phyloP scores from a whole-genome alignment of 73 alveolate genomes.

The Tetrahymena elliotti region DNA sequence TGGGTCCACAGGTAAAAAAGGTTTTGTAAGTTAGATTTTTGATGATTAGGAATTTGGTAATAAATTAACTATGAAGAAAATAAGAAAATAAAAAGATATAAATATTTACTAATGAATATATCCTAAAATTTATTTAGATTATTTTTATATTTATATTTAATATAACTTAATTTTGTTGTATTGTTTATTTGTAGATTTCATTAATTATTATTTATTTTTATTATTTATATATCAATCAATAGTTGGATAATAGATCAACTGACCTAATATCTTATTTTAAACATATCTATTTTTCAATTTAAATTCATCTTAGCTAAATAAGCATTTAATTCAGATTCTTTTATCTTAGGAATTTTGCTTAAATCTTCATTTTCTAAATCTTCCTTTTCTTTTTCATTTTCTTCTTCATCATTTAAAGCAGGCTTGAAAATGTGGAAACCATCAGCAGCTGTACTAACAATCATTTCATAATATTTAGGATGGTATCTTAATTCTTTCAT shows the following conservation, averaged over 20 bases:
- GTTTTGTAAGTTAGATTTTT: no score
- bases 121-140: not conserved
- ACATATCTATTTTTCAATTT: not conserved
- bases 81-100: not conserved
- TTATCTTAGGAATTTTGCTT: conserved; percentile 32
- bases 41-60: no score
- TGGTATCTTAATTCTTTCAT: conserved; percentile 69
- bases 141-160: no score
- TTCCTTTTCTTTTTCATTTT: conserved; percentile 35
- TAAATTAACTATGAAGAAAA: not conserved
- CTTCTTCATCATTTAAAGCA: conserved; percentile 64
- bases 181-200: not conserved
- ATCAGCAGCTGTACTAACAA: conserved; percentile 60
- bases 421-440: conserved; percentile 75
- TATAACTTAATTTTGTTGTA: not conserved
- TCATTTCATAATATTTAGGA: conserved; percentile 67
- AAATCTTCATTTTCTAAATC: conserved; percentile 50
- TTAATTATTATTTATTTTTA: no score
- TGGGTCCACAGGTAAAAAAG: no score
- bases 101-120: not conserved
- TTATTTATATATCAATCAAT: not conserved
- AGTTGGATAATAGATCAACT: not conserved
- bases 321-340: conserved; percentile 19
- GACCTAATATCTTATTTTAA: not conserved
- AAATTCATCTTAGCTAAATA: conserved; percentile 5